Percentiles rank a stretch among this genome's conserved stretches.
These are phyloP conservation scores for Sphaerulina vaccinii DNA, from an alignment of 2,329 filamentous ascomycete genomes.

Conservation along the genomic window DNA sequence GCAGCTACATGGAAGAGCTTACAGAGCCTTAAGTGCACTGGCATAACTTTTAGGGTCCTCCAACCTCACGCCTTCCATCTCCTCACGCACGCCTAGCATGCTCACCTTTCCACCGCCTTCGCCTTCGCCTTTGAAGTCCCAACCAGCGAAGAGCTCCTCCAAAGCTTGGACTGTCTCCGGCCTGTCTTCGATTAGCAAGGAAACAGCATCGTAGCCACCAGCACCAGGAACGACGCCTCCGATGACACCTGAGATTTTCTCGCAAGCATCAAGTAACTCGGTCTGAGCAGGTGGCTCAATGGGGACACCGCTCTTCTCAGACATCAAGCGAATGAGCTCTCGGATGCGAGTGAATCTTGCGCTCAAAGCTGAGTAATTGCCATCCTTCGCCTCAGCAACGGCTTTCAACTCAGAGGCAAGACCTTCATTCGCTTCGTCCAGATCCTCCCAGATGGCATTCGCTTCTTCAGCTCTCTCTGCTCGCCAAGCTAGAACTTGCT, in stretches of 20 bases:
- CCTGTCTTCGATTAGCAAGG: slow-evolving; percentile 74
- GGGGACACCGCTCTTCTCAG: slow-evolving; percentile 69
- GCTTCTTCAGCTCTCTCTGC: slow-evolving; percentile 63
- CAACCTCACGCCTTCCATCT: slow-evolving; percentile 62
- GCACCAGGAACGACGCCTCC: slow-evolving; percentile 93
- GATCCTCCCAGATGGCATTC: slow-evolving; percentile 66
- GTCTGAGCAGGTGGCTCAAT: slow-evolving; percentile 90
- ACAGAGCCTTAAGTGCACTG: slow-evolving; percentile 34
- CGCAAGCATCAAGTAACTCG: slow-evolving; percentile 73
- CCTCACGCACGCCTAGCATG: slow-evolving; percentile 67
- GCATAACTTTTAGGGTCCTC: slow-evolving; percentile 44
- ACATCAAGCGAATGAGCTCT: slow-evolving; percentile 72
- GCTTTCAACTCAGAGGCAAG: slow-evolving; percentile 64
- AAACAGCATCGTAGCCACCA: slow-evolving; percentile 88
- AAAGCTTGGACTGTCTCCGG: slow-evolving; percentile 61
- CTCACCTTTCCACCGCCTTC: slow-evolving; percentile 57
- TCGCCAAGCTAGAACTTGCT: slow-evolving; percentile 82
- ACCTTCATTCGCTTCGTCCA: slow-evolving; percentile 72
- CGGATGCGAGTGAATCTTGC: slow-evolving; percentile 53
- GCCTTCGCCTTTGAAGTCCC: slow-evolving; percentile 52
- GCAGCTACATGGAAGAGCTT: neutral
- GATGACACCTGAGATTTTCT: slow-evolving; percentile 71
- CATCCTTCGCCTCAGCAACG: slow-evolving; percentile 49
- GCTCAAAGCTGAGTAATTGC: slow-evolving; percentile 54
- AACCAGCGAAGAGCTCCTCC: slow-evolving; percentile 62